These are phyloP conservation scores for Dactylellina leptospora DNA, from an alignment of 2,329 filamentous ascomycete species.

Conservation along the genomic window DNA sequence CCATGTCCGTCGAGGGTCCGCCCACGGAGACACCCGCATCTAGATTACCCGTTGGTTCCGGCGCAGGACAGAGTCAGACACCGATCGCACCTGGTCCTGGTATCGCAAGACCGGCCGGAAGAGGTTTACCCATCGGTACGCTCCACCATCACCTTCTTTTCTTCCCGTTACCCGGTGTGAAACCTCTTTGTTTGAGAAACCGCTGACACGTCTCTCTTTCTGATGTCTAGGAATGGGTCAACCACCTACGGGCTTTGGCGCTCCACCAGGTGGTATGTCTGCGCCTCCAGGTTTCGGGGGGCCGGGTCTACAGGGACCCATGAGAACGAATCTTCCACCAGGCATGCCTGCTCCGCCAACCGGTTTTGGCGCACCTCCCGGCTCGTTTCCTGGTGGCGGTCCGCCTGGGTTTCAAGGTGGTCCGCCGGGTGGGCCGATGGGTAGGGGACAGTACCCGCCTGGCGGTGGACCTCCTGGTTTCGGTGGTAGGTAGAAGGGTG, in stretches of 20 bases:
- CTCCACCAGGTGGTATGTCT: constrained; percentile 54
- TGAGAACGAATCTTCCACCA: constrained; percentile 52
- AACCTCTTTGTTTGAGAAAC: constrained; percentile 58
- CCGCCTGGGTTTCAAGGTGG: constrained; percentile 50
- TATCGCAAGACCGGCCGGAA: constrained; percentile 87
- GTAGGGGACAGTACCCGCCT: constrained; percentile 49
- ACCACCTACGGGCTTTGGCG: constrained; percentile 56
- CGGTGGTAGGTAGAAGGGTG: constrained; percentile 43
- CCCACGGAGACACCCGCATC: constrained; percentile 92
- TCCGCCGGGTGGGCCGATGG: constrained; percentile 46
- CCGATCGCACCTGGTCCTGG: constrained; percentile 82
- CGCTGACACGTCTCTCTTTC: constrained; percentile 59
- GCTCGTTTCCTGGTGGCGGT: constrained; percentile 43
- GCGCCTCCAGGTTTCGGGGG: constrained; percentile 56
- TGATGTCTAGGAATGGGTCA: constrained; percentile 54
- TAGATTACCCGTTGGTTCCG: constrained; percentile 76
- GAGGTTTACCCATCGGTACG: constrained; percentile 66
- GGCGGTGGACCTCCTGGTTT: constrained; percentile 48
- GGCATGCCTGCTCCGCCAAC: constrained; percentile 50
- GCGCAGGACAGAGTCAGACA: constrained; percentile 60
- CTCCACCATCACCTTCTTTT: constrained; percentile 29
- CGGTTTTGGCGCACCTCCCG: constrained; percentile 49
- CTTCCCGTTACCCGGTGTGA: constrained; percentile 44
- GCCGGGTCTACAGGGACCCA: constrained; percentile 46
- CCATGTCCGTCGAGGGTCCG: constrained; percentile 92